Base-by-base conservation (phyloP, 1,284 basidiomycete genomes). In the Cryptococcus sp. region DNA sequence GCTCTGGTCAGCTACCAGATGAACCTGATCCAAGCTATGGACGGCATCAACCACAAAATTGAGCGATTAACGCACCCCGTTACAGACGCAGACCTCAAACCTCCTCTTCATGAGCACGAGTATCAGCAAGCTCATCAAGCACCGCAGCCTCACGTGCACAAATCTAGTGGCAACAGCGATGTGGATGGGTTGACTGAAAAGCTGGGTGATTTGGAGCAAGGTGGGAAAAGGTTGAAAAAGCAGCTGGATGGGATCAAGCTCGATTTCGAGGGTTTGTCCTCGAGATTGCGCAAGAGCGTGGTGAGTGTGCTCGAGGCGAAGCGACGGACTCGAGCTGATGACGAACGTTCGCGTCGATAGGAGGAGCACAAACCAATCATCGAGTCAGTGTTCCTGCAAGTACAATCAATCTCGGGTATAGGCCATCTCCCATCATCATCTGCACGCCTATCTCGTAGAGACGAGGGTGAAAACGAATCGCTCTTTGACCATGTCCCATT, bases 1-100 rank as follows among this genome's bases (percentile, higher is more conserved):
- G 72, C 76, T 1, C 55, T 79, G 2, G 75, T 80, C 17, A 62
- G 51, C n/a, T 79, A 79, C 55, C 78, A 79, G 59, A 70, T 69
- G 59, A 64, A 63, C n/a, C 63, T 79, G 16, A 60, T 78, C n/a
- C 47, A 54, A 3, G 71, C 73, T 7, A 72, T 79, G 58, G 56
- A 68, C 47, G 53, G 27, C 1, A 58, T 79, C 47, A 70, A 60
- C 41, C 58, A 64, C 46, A 64, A 60, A 48, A 55, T 68, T 23
- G 67, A 68, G 43, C 35, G 43, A 16, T 48, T 62, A 1, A 59
- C 61, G 25, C 52, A 59, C 35, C 61, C 61, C 25, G 43, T 59
- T 6, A 40, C 43, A 13, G 55, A 54, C 6, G 47, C 50, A 23
- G 57, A 59, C 16, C 55, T 60, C 23, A 38, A n/a, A 7, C 40